phyloP scores from a whole-genome alignment of 371 early-diverging fungal genomes.

The Rhizopus stolonifer region DNA sequence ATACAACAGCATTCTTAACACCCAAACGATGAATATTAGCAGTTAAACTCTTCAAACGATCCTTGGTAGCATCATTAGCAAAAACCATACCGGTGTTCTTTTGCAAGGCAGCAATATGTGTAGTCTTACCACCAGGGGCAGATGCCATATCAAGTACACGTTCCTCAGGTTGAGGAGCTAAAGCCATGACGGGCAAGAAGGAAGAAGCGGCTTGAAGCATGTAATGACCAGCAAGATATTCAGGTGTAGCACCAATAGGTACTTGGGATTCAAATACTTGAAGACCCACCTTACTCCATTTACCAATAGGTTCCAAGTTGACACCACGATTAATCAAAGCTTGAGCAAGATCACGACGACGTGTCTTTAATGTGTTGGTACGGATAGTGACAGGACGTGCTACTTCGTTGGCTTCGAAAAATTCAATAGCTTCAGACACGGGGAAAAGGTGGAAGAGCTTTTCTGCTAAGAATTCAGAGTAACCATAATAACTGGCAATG shows the following conservation, averaged over 20 bases:
- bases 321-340: slow-evolving; percentile 95
- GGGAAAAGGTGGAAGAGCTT: slow-evolving; percentile 92
- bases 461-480: slow-evolving; percentile 91
- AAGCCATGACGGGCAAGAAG: slow-evolving; percentile 96
- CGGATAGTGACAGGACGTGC: slow-evolving; percentile 97
- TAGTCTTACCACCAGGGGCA: slow-evolving; percentile 99
- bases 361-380: slow-evolving; percentile 94
- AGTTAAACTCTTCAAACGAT: slow-evolving; percentile 86
- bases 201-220: slow-evolving; percentile 99
- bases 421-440: slow-evolving; percentile 91
- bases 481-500: slow-evolving; percentile 91
- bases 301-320: slow-evolving; percentile 96
- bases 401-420: slow-evolving; percentile 98
- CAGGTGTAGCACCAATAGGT: slow-evolving; percentile 97
- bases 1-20: slow-evolving; percentile 94
- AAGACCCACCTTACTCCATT: slow-evolving; percentile 91
- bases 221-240: slow-evolving; percentile 99
- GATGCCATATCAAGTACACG: slow-evolving; percentile 98
- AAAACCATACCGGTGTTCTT: slow-evolving; percentile 98
- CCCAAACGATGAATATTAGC: slow-evolving; percentile 97
- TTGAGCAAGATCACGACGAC: slow-evolving; percentile 94
- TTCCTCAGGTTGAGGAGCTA: slow-evolving; percentile 93
- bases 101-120: slow-evolving; percentile 93
- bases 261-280: slow-evolving; percentile 91
- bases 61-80: slow-evolving; percentile 97